Evolutionary conservation across 768 basidiomycete genomes (phyloP).

Genomic region (Vishniacozyma victoriae): DNA sequence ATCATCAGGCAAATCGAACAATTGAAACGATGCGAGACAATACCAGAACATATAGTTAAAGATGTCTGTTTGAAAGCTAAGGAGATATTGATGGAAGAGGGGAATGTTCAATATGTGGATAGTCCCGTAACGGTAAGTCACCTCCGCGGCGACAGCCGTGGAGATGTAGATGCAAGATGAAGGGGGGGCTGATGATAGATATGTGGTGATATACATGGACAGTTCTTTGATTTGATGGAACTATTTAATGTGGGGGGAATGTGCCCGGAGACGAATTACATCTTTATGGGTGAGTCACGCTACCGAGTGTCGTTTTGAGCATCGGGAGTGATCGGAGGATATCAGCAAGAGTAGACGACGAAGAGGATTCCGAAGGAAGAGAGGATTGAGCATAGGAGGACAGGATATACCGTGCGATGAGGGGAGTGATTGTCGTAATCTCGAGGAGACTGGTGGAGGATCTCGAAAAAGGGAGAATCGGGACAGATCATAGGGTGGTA

Average conservation of each 20-base stretch:
- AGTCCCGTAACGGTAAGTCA: constrained; percentile 71
- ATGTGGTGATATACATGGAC: constrained; percentile 89
- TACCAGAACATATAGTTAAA: constrained; percentile 94
- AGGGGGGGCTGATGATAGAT: constrained; percentile 33
- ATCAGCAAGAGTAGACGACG: too few species aligned
- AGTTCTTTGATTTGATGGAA: constrained; percentile 91
- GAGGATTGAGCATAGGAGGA: too few species aligned
- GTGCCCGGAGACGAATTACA: constrained; percentile 85
- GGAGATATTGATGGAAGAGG: constrained; percentile 95
- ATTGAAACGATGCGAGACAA: constrained; percentile 84
- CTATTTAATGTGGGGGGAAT: constrained; percentile 77
- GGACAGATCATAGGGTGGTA: too few species aligned
- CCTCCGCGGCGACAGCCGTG: too few species aligned
- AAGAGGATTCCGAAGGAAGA: too few species aligned
- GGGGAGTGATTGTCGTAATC: too few species aligned
- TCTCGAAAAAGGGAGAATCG: too few species aligned
- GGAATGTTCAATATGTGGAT: constrained; percentile 92
- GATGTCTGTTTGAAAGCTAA: constrained; percentile 89
- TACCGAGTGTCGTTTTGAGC: not conserved
- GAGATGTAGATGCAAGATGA: not conserved
- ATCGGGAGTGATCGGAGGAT: too few species aligned
- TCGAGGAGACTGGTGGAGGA: too few species aligned
- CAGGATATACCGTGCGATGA: too few species aligned
- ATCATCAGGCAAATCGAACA: constrained; percentile 83
- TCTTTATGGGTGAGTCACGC: constrained; percentile 65